Conservation (phyloP, 2,329 filamentous ascomycete species). For the Aureobasidium leucospermi region DNA sequence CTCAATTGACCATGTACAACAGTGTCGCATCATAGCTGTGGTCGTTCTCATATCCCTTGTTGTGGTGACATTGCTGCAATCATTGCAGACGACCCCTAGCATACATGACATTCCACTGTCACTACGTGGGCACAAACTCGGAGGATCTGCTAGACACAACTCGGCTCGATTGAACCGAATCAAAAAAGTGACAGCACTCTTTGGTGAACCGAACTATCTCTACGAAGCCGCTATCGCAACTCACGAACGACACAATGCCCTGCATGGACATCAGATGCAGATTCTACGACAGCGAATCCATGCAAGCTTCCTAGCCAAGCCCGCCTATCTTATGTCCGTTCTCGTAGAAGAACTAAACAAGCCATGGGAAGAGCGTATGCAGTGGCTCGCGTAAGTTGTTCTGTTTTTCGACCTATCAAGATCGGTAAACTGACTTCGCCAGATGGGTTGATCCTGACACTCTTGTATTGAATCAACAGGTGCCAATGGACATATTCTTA, state of each 20-base stretch:
- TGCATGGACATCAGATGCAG: slow-evolving; percentile 31
- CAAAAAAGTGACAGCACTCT: slow-evolving; percentile 30
- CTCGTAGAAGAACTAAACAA: slow-evolving; percentile 26
- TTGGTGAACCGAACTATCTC: slow-evolving; percentile 25
- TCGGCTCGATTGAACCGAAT: slow-evolving; percentile 15
- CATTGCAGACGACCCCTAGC: neutral
- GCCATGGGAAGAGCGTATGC: slow-evolving; percentile 19
- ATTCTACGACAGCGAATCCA: slow-evolving; percentile 27
- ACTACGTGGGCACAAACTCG: neutral
- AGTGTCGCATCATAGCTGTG: slow-evolving; percentile 1
- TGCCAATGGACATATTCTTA: slow-evolving; percentile 27
- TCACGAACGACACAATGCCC: slow-evolving; percentile 28
- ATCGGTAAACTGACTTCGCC: slow-evolving; percentile 1
- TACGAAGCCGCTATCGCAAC: slow-evolving; percentile 31
- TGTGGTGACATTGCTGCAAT: slow-evolving; percentile 2
- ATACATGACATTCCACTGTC: neutral
- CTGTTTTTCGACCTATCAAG: neutral
- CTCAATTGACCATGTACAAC: neutral
- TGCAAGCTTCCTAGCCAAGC: slow-evolving; percentile 17
- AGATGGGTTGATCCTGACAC: slow-evolving; percentile 24
- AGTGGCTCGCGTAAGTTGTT: slow-evolving; percentile 28
- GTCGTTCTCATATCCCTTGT: neutral
- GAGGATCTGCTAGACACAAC: neutral
- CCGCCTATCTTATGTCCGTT: slow-evolving; percentile 22
- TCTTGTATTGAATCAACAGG: slow-evolving; percentile 24